These are phyloP conservation scores for Aureobasidium lini DNA, from an alignment of 2,329 filamentous ascomycete genomes.

Conservation along the genomic window DNA sequence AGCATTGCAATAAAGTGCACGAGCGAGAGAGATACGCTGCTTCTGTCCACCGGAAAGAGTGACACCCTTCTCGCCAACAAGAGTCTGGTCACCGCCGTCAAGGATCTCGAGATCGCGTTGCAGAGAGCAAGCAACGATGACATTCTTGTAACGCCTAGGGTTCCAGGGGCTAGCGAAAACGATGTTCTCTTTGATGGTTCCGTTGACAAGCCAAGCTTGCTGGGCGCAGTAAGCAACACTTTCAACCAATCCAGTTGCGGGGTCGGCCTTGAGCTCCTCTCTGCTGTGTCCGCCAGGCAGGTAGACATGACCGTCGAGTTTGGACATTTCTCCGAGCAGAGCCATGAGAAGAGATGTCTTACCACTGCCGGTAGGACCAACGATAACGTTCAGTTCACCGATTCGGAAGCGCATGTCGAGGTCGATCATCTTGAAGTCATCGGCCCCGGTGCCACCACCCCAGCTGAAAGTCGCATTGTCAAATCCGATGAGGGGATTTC, in stretches of 20 bases:
- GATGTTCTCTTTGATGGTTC: slow-evolving; percentile 92
- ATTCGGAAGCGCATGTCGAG: slow-evolving; percentile 75
- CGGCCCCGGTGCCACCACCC: slow-evolving; percentile 52
- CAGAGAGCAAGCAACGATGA: slow-evolving; percentile 83
- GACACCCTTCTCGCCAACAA: slow-evolving; percentile 96
- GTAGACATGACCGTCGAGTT: slow-evolving; percentile 71
- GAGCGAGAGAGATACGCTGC: slow-evolving; percentile 92
- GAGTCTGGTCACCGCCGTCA: slow-evolving; percentile 82
- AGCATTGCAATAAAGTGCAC: slow-evolving; percentile 92
- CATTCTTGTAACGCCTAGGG: slow-evolving; percentile 71
- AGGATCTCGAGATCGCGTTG: slow-evolving; percentile 88
- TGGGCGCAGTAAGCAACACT: slow-evolving; percentile 95
- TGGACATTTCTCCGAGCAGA: slow-evolving; percentile 89
- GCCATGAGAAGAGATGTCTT: slow-evolving; percentile 97
- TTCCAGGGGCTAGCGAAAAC: slow-evolving; percentile 78
- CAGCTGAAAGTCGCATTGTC: slow-evolving; percentile 79
- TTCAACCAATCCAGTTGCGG: slow-evolving; percentile 79
- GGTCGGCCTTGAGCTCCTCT: slow-evolving; percentile 74
- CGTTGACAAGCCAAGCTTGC: slow-evolving; percentile 94
- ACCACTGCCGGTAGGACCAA: slow-evolving; percentile 86
- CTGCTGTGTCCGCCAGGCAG: slow-evolving; percentile 79
- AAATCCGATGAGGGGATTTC: slow-evolving; percentile 73
- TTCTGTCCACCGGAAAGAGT: slow-evolving; percentile 95
- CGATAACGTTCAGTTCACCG: slow-evolving; percentile 84
- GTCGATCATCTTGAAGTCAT: slow-evolving; percentile 66